A percentile compares a stretch with the other conserved stretches of the same genome.
These are phyloP conservation scores for Aspergillus sclerotioniger DNA, from an alignment of 495 filamentous ascomycete species.

Conservation along the genomic window DNA sequence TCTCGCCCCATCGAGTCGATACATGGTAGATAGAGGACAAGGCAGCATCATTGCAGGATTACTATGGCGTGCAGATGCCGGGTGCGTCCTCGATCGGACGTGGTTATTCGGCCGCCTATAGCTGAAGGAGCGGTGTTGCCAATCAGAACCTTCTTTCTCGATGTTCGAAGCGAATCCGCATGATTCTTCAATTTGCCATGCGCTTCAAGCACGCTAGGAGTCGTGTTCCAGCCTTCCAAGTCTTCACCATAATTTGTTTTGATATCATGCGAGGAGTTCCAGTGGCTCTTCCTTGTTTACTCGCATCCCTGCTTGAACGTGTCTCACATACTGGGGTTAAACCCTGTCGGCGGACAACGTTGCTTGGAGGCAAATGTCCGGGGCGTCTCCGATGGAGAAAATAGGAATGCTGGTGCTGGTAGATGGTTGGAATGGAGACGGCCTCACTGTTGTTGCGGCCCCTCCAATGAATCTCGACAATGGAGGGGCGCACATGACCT, in stretches of 20 bases:
- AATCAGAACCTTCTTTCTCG: slow-evolving; percentile 1
- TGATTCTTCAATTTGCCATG: slow-evolving; percentile 1
- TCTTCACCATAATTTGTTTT: background rate
- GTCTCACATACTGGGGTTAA: slow-evolving; percentile 4
- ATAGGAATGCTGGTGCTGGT: slow-evolving; percentile 8
- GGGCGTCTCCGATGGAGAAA: slow-evolving; percentile 6
- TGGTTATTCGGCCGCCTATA: background rate
- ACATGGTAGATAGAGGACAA: background rate
- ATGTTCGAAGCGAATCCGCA: slow-evolving; percentile 2
- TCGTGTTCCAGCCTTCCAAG: background rate
- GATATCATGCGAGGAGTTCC: slow-evolving; percentile 6
- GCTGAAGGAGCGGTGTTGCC: background rate
- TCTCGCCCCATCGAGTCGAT: background rate
- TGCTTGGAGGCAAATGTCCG: slow-evolving; percentile 9
- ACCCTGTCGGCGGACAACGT: slow-evolving; percentile 3
- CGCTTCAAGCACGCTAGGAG: slow-evolving; percentile 4
- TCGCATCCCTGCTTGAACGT: slow-evolving; percentile 2
- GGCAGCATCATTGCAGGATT: background rate
- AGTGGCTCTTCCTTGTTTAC: slow-evolving; percentile 1
- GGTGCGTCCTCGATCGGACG: background rate
- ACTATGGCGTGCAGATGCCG: background rate
- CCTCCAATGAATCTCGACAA: background rate
- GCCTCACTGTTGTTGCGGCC: background rate
- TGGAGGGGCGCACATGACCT: background rate
- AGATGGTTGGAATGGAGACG: slow-evolving; percentile 2